These are phyloP conservation scores for Epichloe baconii DNA, from an alignment of 2,329 filamentous ascomycete genomes.

Conservation along the genomic window DNA sequence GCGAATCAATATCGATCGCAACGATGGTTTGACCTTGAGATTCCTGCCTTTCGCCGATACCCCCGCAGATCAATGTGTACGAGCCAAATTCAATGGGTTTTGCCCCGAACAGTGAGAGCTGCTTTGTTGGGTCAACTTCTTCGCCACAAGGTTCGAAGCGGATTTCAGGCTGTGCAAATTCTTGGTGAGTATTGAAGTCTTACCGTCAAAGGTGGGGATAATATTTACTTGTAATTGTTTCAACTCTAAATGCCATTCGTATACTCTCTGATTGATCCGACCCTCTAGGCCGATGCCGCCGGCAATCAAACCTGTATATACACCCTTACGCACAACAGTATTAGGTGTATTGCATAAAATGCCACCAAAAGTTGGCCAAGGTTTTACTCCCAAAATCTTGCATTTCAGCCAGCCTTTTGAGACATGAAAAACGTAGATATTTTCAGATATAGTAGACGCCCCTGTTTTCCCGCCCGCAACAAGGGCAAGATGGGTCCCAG, in stretches of 20 bases:
- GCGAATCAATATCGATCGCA: constrained; percentile 11
- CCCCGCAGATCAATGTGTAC: constrained; percentile 18
- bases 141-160: constrained; percentile 10
- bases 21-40: constrained; percentile 17
- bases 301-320: constrained; percentile 47
- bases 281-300: constrained; percentile 61
- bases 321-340: constrained; percentile 12
- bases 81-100: constrained; percentile 12
- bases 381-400: constrained; percentile 18
- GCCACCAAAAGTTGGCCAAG: constrained; percentile 31
- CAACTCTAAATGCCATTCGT: constrained; percentile 40
- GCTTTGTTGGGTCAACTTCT: background rate
- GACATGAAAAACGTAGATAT: constrained; percentile 40
- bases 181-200: background rate
- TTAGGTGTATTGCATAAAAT: constrained; percentile 20
- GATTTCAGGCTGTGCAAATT: constrained; percentile 13
- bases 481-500: constrained; percentile 37
- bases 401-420: constrained; percentile 35
- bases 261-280: constrained; percentile 46
- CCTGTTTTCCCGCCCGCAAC: constrained; percentile 49
- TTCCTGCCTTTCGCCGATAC: constrained; percentile 16
- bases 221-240: background rate
- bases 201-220: background rate
- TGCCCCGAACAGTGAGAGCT: constrained; percentile 21
- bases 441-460: constrained; percentile 31